A percentile compares a stretch with the other conserved stretches of the same genome.
phyloP scores from a whole-genome alignment of 2,329 filamentous ascomycete species.

The Fonsecaea pedrosoi region DNA sequence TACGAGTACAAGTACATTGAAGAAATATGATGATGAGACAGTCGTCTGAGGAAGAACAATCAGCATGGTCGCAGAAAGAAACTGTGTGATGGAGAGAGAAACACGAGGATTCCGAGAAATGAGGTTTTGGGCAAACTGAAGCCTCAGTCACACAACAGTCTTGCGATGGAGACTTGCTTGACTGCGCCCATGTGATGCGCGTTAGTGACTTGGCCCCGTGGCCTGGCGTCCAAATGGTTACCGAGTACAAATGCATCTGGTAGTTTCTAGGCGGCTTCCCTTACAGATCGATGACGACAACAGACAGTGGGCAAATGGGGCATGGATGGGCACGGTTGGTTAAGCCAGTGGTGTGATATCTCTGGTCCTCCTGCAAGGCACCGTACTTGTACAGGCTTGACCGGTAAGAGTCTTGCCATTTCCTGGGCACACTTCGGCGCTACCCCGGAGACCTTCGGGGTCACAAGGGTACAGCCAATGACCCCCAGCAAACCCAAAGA shows the following conservation, averaged over 20 bases:
- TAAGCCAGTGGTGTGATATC: not conserved
- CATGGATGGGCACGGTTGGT: not conserved
- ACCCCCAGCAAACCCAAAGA: not conserved
- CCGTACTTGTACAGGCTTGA: not conserved
- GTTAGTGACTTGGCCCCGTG: not conserved
- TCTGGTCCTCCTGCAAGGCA: not conserved
- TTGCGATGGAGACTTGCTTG: conserved; percentile 3
- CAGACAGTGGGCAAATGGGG: not conserved
- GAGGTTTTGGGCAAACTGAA: conserved; percentile 3
- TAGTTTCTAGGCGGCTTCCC: not conserved
- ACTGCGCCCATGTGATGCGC: conserved; percentile 12
- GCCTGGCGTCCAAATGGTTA: not conserved
- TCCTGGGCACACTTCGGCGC: not conserved
- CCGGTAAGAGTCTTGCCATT: not conserved
- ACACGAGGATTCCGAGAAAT: not conserved
- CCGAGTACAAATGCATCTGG: not conserved
- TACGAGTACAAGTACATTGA: not conserved
- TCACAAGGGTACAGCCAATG: not conserved
- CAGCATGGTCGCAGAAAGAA: conserved; percentile 3
- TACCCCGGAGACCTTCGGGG: not conserved
- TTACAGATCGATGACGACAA: conserved; percentile 7
- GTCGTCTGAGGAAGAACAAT: not conserved
- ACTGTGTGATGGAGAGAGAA: conserved; percentile 2
- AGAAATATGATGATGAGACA: not conserved
- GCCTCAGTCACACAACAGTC: conserved; percentile 14